These are phyloP conservation scores for Beauveria scarabaeidicola DNA, from an alignment of 2,329 filamentous ascomycete genomes.

Conservation along the genomic window DNA sequence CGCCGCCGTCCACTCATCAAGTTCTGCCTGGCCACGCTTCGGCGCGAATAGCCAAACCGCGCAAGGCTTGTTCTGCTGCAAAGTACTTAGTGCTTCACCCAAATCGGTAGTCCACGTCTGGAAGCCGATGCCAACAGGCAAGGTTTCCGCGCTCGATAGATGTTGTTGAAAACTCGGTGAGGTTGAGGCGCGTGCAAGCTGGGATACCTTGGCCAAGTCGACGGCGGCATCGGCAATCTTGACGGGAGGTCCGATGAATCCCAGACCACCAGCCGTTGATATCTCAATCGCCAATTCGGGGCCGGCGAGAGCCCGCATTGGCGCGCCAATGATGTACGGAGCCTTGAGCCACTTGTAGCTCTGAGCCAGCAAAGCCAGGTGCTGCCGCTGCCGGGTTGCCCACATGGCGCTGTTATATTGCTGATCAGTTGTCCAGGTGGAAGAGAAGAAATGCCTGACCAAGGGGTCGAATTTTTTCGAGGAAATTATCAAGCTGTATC, in stretches of 20 bases:
- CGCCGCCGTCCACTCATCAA: conserved; percentile 35
- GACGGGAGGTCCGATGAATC: conserved; percentile 34
- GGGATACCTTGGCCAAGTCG: conserved; percentile 23
- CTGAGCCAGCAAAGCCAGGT: conserved; percentile 10
- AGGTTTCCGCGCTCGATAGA: conserved; percentile 8
- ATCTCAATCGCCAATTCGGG: conserved; percentile 50
- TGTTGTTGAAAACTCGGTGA: conserved; percentile 8
- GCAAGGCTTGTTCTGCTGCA: conserved; percentile 24
- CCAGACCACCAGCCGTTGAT: conserved; percentile 63
- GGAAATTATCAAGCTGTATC: too few relatives aligned
- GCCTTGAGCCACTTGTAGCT: conserved; percentile 27
- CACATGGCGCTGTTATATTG: background rate
- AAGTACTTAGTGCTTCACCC: conserved; percentile 19
- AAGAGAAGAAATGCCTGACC: too few relatives aligned
- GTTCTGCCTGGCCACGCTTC: conserved; percentile 24
- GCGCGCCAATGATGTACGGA: conserved; percentile 49
- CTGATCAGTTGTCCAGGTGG: too few relatives aligned
- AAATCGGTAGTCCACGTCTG: conserved; percentile 37
- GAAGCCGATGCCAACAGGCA: conserved; percentile 40
- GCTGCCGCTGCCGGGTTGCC: background rate
- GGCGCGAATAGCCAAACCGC: conserved; percentile 43
- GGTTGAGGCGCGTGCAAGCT: conserved; percentile 16
- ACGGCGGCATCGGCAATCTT: conserved; percentile 23
- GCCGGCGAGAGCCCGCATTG: conserved; percentile 59
- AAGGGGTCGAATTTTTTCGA: too few relatives aligned